Base-by-base conservation (phyloP, 176 grass and related monocot genomes). In the Bonia amplexicaulis region DNA sequence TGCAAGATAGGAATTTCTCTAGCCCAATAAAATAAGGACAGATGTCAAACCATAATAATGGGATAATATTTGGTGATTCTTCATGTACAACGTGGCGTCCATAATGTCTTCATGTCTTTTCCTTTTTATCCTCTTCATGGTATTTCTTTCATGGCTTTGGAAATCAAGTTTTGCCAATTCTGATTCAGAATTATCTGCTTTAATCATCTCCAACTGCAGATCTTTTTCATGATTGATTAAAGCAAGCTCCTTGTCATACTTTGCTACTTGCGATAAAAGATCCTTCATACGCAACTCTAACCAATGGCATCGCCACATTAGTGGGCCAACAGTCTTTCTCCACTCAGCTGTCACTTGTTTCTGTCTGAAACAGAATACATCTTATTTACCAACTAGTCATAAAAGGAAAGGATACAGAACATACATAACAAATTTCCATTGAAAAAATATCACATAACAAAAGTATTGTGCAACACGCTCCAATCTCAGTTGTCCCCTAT, bases 181-280 rank as follows among this genome's bases (percentile, higher is more conserved):
- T 71, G 89, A 87, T 51, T 89, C 47, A 74, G 80, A 82, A 76
- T 25, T 75, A 87, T 93, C 93, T 27, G 74, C 76, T 86, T 90
- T 87, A 82, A 89, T 82, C 78, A 90, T 93, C 88, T 90, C 90
- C 74, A 85, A 45, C 37, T 87, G 91, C 19, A 98, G 64, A 58
- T 89, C 78, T 51, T 95, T 98, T 79, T 92, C 87, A 92, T 87
- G 87, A 76, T 87, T 83, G 59, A 90, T 77, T 41, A 88, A 29
- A 79, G 87, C 80, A 85, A 95, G 89, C 53, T 93, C 93, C 80
- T 81, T 95, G 49, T 98, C 93, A 89, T 98, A 98, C 67, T 86
- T 95, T 87, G 68, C 85, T 76, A 90, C 59, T 85, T 95, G 93
- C 7, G 82, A 85, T 9, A 81, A 72, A 76, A 95, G 67, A 84